Evolutionary conservation across 163 green algal genomes (phyloP).

Genomic region (Prototheca wickerhamii): DNA sequence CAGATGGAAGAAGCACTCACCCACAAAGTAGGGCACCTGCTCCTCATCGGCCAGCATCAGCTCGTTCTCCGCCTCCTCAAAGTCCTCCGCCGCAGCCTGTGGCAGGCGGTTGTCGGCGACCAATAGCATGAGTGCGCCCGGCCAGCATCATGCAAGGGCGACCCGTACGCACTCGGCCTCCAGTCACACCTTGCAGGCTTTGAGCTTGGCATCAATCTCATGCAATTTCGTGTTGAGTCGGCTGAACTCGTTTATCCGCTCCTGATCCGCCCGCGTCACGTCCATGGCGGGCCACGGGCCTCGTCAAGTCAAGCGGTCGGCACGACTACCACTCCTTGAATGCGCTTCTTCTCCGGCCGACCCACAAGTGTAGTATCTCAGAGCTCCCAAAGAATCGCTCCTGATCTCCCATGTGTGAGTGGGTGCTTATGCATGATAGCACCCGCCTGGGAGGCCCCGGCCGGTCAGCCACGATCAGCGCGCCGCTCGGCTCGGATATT

Average conservation of each 20-base stretch:
- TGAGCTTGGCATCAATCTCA: constrained; percentile 59
- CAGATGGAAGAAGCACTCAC: constrained; percentile 71
- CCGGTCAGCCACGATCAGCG: too few relatives aligned
- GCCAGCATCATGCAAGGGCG: too few relatives aligned
- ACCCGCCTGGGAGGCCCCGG: too few relatives aligned
- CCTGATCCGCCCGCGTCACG: constrained; percentile 70
- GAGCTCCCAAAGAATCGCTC: too few relatives aligned
- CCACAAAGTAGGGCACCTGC: constrained; percentile 51
- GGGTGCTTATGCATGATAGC: too few relatives aligned
- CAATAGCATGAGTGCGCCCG: not conserved
- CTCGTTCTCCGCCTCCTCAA: constrained; percentile 77
- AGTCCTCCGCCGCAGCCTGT: constrained; percentile 55
- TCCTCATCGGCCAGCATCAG: constrained; percentile 82
- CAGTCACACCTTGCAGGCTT: constrained; percentile 56
- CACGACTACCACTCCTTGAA: too few relatives aligned
- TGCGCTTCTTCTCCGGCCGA: too few relatives aligned
- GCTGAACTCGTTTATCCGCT: constrained; percentile 80
- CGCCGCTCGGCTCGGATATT: too few relatives aligned
- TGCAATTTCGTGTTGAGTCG: constrained; percentile 61
- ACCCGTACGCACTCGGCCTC: not conserved
- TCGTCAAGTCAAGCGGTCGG: too few relatives aligned
- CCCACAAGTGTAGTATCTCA: too few relatives aligned
- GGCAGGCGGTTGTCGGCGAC: not conserved
- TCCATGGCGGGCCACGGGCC: constrained; percentile 6
- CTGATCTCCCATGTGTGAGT: too few relatives aligned